phyloP scores from a whole-genome alignment of 768 basidiomycete genomes.

The Pleurotus citrinopileatus region DNA sequence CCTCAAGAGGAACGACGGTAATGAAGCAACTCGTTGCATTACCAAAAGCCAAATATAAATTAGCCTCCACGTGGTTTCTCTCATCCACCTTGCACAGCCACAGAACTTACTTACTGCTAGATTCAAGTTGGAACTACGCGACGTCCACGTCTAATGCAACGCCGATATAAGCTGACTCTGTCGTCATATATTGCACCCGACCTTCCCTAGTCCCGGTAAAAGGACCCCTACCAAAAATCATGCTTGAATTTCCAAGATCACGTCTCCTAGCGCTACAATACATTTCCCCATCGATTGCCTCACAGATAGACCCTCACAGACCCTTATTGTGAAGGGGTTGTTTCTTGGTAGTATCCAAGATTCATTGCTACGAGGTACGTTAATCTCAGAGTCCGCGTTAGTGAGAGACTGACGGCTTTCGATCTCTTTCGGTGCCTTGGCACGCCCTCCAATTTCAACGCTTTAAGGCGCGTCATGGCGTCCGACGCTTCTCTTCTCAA shows the following conservation, averaged over 20 bases:
- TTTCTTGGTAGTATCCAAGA: background rate
- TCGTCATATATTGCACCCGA: background rate
- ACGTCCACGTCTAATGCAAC: background rate
- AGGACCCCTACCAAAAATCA: background rate
- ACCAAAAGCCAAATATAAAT: background rate
- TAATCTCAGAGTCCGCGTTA: background rate
- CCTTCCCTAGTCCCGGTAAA: background rate
- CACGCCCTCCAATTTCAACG: no score
- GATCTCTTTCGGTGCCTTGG: no score
- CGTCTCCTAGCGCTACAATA: background rate
- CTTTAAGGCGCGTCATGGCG: no score
- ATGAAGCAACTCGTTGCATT: background rate
- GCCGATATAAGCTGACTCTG: background rate
- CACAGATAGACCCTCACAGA: background rate
- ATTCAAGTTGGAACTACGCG: conserved; percentile 10
- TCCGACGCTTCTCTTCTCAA: no score
- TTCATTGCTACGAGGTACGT: background rate
- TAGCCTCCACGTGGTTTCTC: conserved; percentile 1
- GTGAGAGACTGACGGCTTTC: background rate
- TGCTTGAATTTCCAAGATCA: background rate
- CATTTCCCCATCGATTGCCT: background rate
- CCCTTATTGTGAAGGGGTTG: background rate
- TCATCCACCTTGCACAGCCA: background rate
- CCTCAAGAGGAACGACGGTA: background rate
- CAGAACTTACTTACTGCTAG: conserved; percentile 3